Evolutionary conservation across 768 basidiomycete genomes (phyloP), one percentile per base, ranked within the genome.

Genomic region (Agrocybe praecox): DNA sequence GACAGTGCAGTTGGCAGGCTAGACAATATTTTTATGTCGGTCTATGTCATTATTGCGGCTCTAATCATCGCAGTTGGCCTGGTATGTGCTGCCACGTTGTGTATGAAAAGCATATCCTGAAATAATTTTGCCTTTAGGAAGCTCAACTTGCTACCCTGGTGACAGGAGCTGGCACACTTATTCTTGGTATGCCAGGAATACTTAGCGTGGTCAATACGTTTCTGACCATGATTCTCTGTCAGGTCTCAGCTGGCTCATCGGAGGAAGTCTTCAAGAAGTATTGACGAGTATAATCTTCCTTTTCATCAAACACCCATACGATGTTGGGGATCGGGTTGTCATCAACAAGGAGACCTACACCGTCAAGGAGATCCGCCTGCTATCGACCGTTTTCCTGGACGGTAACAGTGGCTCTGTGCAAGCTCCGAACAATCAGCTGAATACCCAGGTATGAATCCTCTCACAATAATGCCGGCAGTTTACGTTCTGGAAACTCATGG

Each of bases 261-360:
- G 94, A 36, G 78, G 80, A 45, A 90, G 86, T 52, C 78, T 91
- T 58, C 84, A 90, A 59, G 92, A 94, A 70, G 85, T 95, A 45
- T 78, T 96, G 53, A 85, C 85, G 5, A 88, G 88, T 56, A 92
- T 94, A 69, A 94, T 96, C 66, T 96, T 97, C 81, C 78, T 97
- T 24, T 95, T 96, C 73, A 80, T 94, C 70, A 92, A 92, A 65
- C 88, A 90, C 66, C 89, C 88, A 0, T 90, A 87, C 76, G 90
- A 92, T 69, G 90, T 92, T 22, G 89, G 89, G 22, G 92, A 94
- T 72, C 74, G 88, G 46, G 80, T 96, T 49, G 74, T 72, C 49
- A 59, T 88, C 46, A 72, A 76, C 52, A 77, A 76, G 23, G 74
- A 79, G 32, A 75, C 67, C 8, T 94, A 90, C 68, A 90, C 89